Evolutionary conservation across 768 basidiomycete genomes (phyloP), one percentile per base, ranked within the genome.

Genomic region (Crepidotus variabilis): DNA sequence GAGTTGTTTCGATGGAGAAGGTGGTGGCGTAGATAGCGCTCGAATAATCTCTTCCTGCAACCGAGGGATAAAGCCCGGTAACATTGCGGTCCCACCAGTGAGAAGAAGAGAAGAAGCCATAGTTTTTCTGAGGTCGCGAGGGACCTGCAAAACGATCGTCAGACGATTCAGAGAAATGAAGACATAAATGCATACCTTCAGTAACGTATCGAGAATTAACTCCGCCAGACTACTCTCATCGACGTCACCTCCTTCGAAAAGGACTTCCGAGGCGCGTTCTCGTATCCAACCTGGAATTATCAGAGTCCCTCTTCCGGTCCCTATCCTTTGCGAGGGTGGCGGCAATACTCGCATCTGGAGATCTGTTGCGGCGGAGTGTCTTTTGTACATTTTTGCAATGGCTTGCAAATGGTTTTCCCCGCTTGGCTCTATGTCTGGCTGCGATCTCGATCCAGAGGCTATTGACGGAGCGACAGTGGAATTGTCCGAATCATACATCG

Each of bases 241-340:
- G 9, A 92, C 86, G 62, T 94, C 92, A 6, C 91, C 92, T 0
- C 87, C 87, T 66, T 92, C 91, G 59, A 97, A 98, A 9, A 98
- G 73, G 5, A 96, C 80, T 69, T 98, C 97, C 1, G 94, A 86
- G 0, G 89, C 89, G 13, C 95, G 79, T 68, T 98, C 96, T 45
- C 96, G 74, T 39, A 99, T 80, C 97, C 97, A 99, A 2, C 96
- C 96, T 1, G 96, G 96, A 46, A 98, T 83, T 47, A 91, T 76
- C 47, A 97, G 69, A 0, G 87, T 92, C 0, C 90, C 93, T 7
- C 80, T 74, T 2, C 90, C 91, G 1, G 88, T 87, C 0, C 88
- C 87, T 11, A 77, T 73, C 61, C 85, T 86, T 63, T 89, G 87
- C 11, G 81, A 75, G 2, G 72, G 66, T 6, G 91, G 88, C 24